Percentiles rank a stretch among this genome's conserved stretches.
Evolutionary conservation across 768 basidiomycete species (phyloP).

Genomic region (Boletus pseudopeckii): DNA sequence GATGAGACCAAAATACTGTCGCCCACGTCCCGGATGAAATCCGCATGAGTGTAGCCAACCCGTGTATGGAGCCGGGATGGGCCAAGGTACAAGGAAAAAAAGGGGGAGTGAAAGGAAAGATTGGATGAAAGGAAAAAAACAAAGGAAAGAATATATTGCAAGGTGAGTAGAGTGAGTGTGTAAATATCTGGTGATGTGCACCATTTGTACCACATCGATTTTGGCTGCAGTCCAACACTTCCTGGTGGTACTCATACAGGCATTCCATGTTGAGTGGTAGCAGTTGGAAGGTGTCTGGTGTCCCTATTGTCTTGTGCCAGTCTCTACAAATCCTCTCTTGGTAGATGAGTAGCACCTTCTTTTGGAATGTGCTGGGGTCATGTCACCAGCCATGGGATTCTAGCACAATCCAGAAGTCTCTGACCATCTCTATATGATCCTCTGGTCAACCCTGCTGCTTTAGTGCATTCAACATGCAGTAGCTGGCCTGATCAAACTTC

Average conservation of each 20-base stretch:
- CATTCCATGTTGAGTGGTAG: fast-evolving
- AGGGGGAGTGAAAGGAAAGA: too few species aligned
- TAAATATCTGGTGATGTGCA: too few species aligned
- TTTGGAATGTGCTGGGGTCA: background rate
- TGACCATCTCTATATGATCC: too few species aligned
- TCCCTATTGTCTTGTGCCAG: background rate
- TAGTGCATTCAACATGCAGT: too few species aligned
- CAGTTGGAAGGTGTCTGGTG: background rate
- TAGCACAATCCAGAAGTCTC: background rate
- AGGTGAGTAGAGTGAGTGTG: too few species aligned
- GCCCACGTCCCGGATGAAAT: background rate
- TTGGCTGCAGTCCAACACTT: background rate
- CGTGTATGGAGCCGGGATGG: background rate
- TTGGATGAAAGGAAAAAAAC: too few species aligned
- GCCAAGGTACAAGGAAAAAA: background rate
- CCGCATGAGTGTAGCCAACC: background rate
- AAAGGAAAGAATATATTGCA: too few species aligned
- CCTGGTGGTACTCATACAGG: background rate
- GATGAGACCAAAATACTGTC: background rate
- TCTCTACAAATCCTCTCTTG: background rate
- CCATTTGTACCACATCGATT: background rate
- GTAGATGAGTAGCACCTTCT: background rate
- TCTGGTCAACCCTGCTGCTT: too few species aligned
- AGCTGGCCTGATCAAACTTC: too few species aligned
- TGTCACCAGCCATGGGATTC: background rate